Evolutionary conservation across 2,329 filamentous ascomycete genomes (phyloP), one percentile per base, ranked within the genome.

Genomic region (Pyrenophora teres): DNA sequence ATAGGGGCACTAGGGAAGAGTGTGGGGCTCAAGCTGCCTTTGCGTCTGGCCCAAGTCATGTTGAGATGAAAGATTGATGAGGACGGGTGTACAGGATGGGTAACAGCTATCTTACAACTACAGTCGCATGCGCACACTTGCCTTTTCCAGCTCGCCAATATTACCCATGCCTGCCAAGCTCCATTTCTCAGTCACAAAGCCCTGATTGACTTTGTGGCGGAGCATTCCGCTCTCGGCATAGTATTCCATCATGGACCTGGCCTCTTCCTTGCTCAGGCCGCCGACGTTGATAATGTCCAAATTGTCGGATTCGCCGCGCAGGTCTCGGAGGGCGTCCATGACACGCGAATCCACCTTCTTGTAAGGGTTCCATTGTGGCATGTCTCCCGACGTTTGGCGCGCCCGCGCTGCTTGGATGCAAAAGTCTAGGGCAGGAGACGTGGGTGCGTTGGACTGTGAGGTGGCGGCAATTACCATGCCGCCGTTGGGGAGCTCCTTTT

Each of bases 171-270:
- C 91, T 41, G 87, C 85, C 62, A 97, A 71, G 41, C 86, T 86
- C 92, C 92, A 96, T 77, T 90, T 90, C 80, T 95, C 89, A 18
- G 82, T 80, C 31, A 97, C 87, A 56, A 82, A 80, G 57, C 78
- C 78, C 68, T 92, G 86, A 65, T 89, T 87, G 42, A 97, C 81
- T 39, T 78, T 80, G 55, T 83, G 79, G 58, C 89, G 83, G 68
- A 96, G 72, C 70, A 96, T 80, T 10, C 93, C 94, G 72, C 90
- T 95, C 31, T 84, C 85, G 4, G 90, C 92, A 81, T 93, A 97
- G 77, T 97, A 97, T 78, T 97, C 92, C 85, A 97, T 87, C 63
- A 96, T 79, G 0, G 85, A 82, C 53, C 87, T 83, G 9, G 90
- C 86, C 76, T 97, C 93, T 2, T 81, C 76, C 74, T 87, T 89